Conservation (phyloP, 2,329 filamentous ascomycete species). For the Phymatotrichopsis omnivora region DNA sequence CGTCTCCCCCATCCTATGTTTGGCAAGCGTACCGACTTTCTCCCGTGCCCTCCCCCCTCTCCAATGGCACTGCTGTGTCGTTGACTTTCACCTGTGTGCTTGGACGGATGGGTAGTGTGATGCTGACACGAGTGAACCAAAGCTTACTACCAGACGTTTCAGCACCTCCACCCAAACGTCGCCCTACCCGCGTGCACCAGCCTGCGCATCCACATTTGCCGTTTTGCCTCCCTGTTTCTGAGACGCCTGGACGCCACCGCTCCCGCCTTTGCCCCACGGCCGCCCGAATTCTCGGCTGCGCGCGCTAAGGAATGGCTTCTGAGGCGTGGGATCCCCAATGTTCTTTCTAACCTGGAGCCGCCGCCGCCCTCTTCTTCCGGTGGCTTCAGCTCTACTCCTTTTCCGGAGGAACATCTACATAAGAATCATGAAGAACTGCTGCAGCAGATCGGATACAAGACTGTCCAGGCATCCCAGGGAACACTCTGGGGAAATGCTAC, state of each 20-base stretch:
- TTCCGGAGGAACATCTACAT: constrained; percentile 13
- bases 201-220: constrained; percentile 24
- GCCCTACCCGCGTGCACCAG: constrained; percentile 18
- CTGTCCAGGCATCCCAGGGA: constrained; percentile 10
- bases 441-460: constrained; percentile 17
- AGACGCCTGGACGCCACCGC: constrained; percentile 23
- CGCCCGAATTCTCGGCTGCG: background rate
- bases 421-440: constrained; percentile 20
- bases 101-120: constrained; percentile 6
- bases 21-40: background rate
- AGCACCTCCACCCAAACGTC: constrained; percentile 19
- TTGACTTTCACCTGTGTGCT: background rate
- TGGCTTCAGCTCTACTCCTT: constrained; percentile 15
- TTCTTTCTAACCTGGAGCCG: constrained; percentile 9
- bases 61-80: background rate
- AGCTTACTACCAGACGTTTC: constrained; percentile 25
- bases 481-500: constrained; percentile 15
- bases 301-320: constrained; percentile 22
- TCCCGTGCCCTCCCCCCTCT: background rate
- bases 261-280: constrained; percentile 9
- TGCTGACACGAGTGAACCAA: background rate
- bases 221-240: constrained; percentile 21
- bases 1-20: constrained; percentile 3
- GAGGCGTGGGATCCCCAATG: constrained; percentile 17
- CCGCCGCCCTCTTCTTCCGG: constrained; percentile 2